Evolutionary conservation across 139 green algal species (phyloP).

Genomic region (Picochlorum sp.): DNA sequence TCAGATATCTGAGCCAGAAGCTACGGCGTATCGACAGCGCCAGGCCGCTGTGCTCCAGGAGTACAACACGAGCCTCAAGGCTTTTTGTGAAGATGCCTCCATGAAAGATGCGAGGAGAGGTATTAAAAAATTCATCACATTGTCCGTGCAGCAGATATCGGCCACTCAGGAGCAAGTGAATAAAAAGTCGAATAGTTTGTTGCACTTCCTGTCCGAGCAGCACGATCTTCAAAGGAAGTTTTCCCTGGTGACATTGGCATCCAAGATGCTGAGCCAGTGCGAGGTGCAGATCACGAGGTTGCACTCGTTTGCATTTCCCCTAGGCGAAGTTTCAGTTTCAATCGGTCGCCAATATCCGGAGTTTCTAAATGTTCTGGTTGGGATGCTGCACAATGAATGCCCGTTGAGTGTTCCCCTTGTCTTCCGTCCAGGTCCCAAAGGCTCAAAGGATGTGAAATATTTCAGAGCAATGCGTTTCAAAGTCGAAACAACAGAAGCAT

Average conservation of each 20-base stretch:
- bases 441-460: slow-evolving; percentile 18
- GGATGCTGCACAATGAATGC: slow-evolving; percentile 43
- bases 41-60: slow-evolving; percentile 13
- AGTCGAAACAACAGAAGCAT: slow-evolving; percentile 5
- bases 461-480: slow-evolving; percentile 34
- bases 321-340: slow-evolving; percentile 53
- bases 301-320: slow-evolving; percentile 54
- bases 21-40: slow-evolving; percentile 5
- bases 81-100: slow-evolving; percentile 29
- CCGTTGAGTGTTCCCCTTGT: slow-evolving; percentile 36
- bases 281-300: slow-evolving; percentile 45
- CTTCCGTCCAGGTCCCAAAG: slow-evolving; percentile 22
- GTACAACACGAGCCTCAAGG: slow-evolving; percentile 17
- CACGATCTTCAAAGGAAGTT: slow-evolving; percentile 28
- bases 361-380: slow-evolving; percentile 40
- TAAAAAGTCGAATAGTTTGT: slow-evolving; percentile 41
- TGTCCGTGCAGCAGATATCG: slow-evolving; percentile 65
- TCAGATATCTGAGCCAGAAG: background rate
- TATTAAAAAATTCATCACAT: slow-evolving; percentile 66
- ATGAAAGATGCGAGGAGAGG: slow-evolving; percentile 42
- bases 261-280: slow-evolving; percentile 50
- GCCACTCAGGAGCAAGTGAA: slow-evolving; percentile 49
- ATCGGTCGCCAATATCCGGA: slow-evolving; percentile 37
- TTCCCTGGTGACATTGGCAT: slow-evolving; percentile 45
- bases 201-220: slow-evolving; percentile 32